phyloP scores from a whole-genome alignment of 768 basidiomycete genomes.

The Amyloporia xantha region DNA sequence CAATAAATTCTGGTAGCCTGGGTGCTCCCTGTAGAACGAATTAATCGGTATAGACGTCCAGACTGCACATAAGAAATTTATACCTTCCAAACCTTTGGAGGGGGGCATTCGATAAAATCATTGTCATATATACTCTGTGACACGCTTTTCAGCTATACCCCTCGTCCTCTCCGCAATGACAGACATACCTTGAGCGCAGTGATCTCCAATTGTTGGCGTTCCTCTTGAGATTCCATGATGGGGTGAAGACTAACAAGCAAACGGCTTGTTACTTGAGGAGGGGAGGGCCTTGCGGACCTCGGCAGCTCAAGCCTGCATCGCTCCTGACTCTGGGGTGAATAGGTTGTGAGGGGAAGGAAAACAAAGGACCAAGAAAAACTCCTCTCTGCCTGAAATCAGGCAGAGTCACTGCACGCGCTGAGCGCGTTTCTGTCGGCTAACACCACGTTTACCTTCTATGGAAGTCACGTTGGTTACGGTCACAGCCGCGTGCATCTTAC shows the following conservation, averaged over 20 bases:
- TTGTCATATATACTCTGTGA: constrained; percentile 64
- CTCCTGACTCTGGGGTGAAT: constrained; percentile 3
- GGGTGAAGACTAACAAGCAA: constrained; percentile 22
- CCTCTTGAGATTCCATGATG: constrained; percentile 67
- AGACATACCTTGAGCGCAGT: constrained; percentile 48
- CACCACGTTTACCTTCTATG: neutral
- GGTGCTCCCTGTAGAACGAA: constrained; percentile 47
- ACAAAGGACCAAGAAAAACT: neutral
- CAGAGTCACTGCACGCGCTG: constrained; percentile 3
- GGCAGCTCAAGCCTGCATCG: constrained; percentile 72
- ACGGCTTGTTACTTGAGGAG: constrained; percentile 45
- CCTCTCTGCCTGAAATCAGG: neutral
- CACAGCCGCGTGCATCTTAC: too few relatives aligned
- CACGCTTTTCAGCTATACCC: neutral
- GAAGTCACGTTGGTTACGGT: too few relatives aligned
- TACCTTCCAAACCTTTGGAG: constrained; percentile 83
- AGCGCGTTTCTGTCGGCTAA: constrained; percentile 1
- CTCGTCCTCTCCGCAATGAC: neutral
- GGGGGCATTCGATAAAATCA: constrained; percentile 66
- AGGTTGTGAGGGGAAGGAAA: neutral
- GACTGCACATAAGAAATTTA: constrained; percentile 8
- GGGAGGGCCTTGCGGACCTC: constrained; percentile 64
- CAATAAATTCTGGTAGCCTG: constrained; percentile 69
- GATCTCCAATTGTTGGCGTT: constrained; percentile 64
- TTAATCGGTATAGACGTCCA: constrained; percentile 3